phyloP scores from a whole-genome alignment of 371 early-diverging fungal genomes.

The Lichtheimia ramosa region DNA sequence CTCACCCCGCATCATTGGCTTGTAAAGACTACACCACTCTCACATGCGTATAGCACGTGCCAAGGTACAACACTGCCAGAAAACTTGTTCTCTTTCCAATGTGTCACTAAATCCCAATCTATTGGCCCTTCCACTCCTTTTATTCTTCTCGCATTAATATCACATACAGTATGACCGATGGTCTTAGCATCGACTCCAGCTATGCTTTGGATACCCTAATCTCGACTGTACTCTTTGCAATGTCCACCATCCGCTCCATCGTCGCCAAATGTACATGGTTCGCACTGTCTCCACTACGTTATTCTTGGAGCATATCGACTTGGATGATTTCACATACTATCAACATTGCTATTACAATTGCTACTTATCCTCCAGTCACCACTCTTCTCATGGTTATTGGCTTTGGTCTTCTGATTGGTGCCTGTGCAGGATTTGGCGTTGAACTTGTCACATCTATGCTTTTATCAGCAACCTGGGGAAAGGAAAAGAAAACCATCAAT shows the following conservation, averaged over 20 bases:
- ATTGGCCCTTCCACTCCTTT: neutral
- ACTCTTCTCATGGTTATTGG: slow-evolving; percentile 29
- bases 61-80: no score
- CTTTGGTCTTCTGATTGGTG: slow-evolving; percentile 45
- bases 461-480: slow-evolving; percentile 41
- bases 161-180: neutral
- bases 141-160: neutral
- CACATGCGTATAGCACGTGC: no score
- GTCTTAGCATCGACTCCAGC: neutral
- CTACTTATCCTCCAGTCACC: slow-evolving; percentile 24
- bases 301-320: neutral
- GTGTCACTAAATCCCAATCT: no score
- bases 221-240: neutral
- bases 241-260: slow-evolving; percentile 1
- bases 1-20: no score
- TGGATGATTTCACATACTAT: neutral
- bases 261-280: neutral
- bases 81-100: no score
- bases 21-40: no score
- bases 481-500: neutral
- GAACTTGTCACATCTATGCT: slow-evolving; percentile 37
- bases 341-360: neutral
- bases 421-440: slow-evolving; percentile 48
- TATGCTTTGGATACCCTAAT: neutral
- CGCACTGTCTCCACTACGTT: slow-evolving; percentile 3